A percentile compares a stretch with the other conserved stretches of the same genome.
Evolutionary conservation across 768 basidiomycete species (phyloP).

Genomic region (Cystobasidiopsis lactophilus): DNA sequence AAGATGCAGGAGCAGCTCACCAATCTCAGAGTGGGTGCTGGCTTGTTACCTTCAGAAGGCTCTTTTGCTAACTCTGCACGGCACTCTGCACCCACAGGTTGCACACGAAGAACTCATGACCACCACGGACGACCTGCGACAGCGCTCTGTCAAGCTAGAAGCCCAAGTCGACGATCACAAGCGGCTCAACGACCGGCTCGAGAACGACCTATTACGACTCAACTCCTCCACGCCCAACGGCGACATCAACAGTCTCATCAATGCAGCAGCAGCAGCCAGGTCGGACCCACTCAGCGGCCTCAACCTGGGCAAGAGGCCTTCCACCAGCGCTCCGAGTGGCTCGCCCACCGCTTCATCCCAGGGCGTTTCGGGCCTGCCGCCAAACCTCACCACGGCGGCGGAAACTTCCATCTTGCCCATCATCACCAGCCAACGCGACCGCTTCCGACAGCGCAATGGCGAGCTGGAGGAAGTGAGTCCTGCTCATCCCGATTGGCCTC

Average conservation of each 20-base stretch:
- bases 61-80: neutral
- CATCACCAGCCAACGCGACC: slow-evolving; percentile 85
- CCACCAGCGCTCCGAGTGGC: neutral
- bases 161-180: slow-evolving; percentile 56
- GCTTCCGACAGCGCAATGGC: slow-evolving; percentile 91
- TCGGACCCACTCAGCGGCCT: slow-evolving; percentile 49
- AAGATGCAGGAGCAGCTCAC: slow-evolving; percentile 79
- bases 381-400: slow-evolving; percentile 46
- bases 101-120: slow-evolving; percentile 59
- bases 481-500: neutral
- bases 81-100: slow-evolving; percentile 29
- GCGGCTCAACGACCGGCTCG: slow-evolving; percentile 64
- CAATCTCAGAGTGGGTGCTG: slow-evolving; percentile 48
- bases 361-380: slow-evolving; percentile 35
- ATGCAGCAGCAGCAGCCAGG: no score
- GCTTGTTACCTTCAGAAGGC: neutral
- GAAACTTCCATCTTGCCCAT: slow-evolving; percentile 95
- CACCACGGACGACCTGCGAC: slow-evolving; percentile 37
- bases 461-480: slow-evolving; percentile 70
- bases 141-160: slow-evolving; percentile 37
- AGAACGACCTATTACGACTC: slow-evolving; percentile 68
- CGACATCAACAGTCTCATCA: neutral
- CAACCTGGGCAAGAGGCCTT: slow-evolving; percentile 40
- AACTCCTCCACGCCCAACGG: slow-evolving; percentile 32
- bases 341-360: no score